A percentile compares a stretch with the other conserved stretches of the same genome.
phyloP scores from a whole-genome alignment of 352 stramenopile genomes.

The Globisporangium paddicum region DNA sequence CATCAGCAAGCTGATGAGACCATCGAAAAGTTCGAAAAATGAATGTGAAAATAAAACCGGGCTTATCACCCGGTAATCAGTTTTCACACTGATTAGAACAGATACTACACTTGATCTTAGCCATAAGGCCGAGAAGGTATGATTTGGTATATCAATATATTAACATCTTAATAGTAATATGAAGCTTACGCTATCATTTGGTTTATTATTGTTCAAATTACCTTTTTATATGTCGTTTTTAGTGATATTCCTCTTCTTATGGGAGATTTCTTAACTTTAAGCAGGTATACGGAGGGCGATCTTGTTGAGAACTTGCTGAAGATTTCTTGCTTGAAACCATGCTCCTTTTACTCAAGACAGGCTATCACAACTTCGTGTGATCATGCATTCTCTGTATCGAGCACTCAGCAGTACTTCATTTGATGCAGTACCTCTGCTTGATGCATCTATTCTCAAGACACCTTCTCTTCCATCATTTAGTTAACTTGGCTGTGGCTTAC shows the following conservation, averaged over 20 bases:
- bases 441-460: too few species aligned
- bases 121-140: conserved; percentile 87
- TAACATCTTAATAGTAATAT: background rate
- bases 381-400: too few species aligned
- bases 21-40: conserved; percentile 35
- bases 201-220: background rate
- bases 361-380: too few species aligned
- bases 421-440: too few species aligned
- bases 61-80: conserved; percentile 65
- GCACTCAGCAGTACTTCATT: too few species aligned
- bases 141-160: conserved; percentile 12
- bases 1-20: conserved; percentile 4
- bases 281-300: too few species aligned
- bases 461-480: too few species aligned
- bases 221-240: background rate
- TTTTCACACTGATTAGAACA: conserved; percentile 93
- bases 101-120: conserved; percentile 92
- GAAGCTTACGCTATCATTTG: background rate
- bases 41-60: conserved; percentile 74
- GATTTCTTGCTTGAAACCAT: too few species aligned
- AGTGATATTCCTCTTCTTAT: background rate
- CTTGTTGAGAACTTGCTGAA: too few species aligned
- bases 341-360: too few species aligned
- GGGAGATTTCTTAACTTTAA: background rate
- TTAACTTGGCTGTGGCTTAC: too few species aligned